Evolutionary conservation across 371 early-diverging fungal species (phyloP).

Genomic region (Entomophthora muscae): DNA sequence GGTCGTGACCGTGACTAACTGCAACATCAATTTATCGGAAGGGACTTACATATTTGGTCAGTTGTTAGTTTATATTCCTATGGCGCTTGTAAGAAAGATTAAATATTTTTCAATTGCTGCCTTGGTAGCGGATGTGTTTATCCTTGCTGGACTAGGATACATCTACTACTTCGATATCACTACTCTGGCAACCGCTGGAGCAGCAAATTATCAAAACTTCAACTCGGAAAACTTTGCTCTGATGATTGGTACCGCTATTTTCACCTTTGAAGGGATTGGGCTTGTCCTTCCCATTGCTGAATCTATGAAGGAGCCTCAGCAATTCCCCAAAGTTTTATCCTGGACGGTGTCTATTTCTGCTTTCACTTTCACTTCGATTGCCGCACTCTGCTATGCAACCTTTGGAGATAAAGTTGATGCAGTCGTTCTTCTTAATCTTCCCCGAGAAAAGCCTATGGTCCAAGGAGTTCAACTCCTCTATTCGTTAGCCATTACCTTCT

Average conservation of each 20-base stretch:
- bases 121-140: slow-evolving; percentile 69
- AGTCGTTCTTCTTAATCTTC: slow-evolving; percentile 60
- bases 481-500: slow-evolving; percentile 67
- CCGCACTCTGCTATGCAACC: slow-evolving; percentile 57
- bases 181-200: slow-evolving; percentile 28
- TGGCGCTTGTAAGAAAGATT: slow-evolving; percentile 67
- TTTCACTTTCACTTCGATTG: slow-evolving; percentile 46
- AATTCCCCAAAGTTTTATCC: slow-evolving; percentile 49
- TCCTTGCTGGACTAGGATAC: slow-evolving; percentile 58
- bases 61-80: slow-evolving; percentile 55
- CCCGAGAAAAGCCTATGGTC: slow-evolving; percentile 36
- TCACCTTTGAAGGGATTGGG: slow-evolving; percentile 84
- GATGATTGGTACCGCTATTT: slow-evolving; percentile 77
- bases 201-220: slow-evolving; percentile 37
- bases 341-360: slow-evolving; percentile 47
- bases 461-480: slow-evolving; percentile 55
- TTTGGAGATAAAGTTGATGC: slow-evolving; percentile 65
- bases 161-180: slow-evolving; percentile 51
- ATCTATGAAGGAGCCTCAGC: slow-evolving; percentile 63
- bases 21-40: slow-evolving; percentile 24
- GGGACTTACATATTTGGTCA: slow-evolving; percentile 44
- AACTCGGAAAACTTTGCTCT: slow-evolving; percentile 50
- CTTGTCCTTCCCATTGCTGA: slow-evolving; percentile 50
- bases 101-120: slow-evolving; percentile 59
- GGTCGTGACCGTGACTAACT: slow-evolving; percentile 36